Evolutionary conservation across 768 basidiomycete genomes (phyloP).

Genomic region (Boletus barrowsii): DNA sequence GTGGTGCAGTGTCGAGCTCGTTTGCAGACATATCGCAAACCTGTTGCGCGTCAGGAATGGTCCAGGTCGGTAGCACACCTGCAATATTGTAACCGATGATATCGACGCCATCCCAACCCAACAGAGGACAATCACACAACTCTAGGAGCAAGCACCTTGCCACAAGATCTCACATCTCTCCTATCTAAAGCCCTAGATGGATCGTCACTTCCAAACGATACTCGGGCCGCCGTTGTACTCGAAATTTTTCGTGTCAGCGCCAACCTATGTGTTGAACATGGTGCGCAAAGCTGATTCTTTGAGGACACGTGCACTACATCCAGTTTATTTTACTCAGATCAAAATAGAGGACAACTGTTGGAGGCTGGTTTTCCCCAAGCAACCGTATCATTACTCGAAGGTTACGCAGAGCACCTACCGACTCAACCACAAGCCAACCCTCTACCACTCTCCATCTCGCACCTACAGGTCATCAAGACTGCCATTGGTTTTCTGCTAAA

Average conservation of each 20-base stretch:
- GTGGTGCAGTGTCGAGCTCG: conserved; percentile 53
- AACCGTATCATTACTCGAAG: conserved; percentile 64
- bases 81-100: not conserved
- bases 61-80: conserved; percentile 37
- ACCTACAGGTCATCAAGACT: conserved; percentile 73
- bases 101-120: conserved; percentile 19
- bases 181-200: conserved; percentile 54
- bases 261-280: conserved; percentile 83
- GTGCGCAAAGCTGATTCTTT: conserved; percentile 35
- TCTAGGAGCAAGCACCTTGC: conserved; percentile 63
- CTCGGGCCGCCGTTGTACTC: conserved; percentile 50
- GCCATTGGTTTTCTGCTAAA: conserved; percentile 79
- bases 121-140: conserved; percentile 69
- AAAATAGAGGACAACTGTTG: conserved; percentile 66
- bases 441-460: conserved; percentile 51
- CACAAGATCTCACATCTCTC: conserved; percentile 61
- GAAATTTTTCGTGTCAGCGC: conserved; percentile 78
- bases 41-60: conserved; percentile 55
- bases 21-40: conserved; percentile 60
- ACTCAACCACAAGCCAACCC: conserved; percentile 36
- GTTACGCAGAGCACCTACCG: conserved; percentile 51
- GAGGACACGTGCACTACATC: conserved; percentile 2
- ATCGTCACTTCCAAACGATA: conserved; percentile 41
- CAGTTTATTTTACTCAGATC: conserved; percentile 45
- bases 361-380: conserved; percentile 70